Base-by-base conservation (phyloP, 2,329 filamentous ascomycete species). In the Coleophoma eucalyptorum region DNA sequence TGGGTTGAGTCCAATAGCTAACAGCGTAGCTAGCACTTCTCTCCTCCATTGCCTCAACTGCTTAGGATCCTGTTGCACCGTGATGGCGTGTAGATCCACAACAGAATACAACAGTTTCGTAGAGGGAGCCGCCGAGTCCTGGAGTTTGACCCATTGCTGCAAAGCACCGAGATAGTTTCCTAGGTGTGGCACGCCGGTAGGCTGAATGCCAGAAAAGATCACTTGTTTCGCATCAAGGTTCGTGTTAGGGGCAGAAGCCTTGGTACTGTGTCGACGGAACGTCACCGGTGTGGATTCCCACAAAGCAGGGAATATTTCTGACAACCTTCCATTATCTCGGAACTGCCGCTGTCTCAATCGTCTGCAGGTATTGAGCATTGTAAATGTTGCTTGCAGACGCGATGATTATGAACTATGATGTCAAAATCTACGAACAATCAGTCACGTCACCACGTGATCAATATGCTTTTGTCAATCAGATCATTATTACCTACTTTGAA, bases 171-270 rank as follows among this genome's bases (percentile, higher is more conserved):
- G 79, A 69, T 97, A 99, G 72, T 99, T 99, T 50, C 94, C 94
- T 31, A 99, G 73, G 68, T 99, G 94, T 13, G 94, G 94, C 20
- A 95, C 79, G 34, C 93, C 94, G 0, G 94, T 99, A 16, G 94
- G 94, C 69, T 99, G 94, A 61, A 99, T 99, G 48, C 92, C 94
- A 3, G 94, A 97, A 75, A 99, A 97, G 62, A 97, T 82, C 52
- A 87, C 76, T 50, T 76, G 63, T 4, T 55, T 35, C 19, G 26
- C 26, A 6, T 26, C 26, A 5, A 26, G 26, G 26, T 26, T 26
- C 26, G 26, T 26, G 26, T 26, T 26, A 26, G 26, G 26, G 26
- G 26, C 26, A 8, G 26, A 3, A 26, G 26, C 26, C 26, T 26
- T 26, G 26, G 26, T 26, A 26, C 26, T 26, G 26, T 26, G 4